These are phyloP conservation scores for Pichia nakasei DNA, from an alignment of 805 yeast species.

Conservation along the genomic window DNA sequence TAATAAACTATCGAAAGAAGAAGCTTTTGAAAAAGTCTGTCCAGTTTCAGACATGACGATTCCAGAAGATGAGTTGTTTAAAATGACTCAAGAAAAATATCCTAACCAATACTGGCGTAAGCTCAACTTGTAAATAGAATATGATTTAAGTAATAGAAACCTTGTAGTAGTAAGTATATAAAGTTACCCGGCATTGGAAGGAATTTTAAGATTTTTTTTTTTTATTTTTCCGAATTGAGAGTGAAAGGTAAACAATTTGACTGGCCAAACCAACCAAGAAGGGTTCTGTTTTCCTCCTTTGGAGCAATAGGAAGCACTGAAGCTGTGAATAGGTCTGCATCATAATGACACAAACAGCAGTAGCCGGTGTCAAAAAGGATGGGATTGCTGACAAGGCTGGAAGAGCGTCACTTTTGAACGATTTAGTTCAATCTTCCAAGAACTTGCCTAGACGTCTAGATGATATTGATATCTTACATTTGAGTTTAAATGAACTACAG, in stretches of 20 bases:
- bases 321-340: no score
- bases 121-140: neutral
- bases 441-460: slow-evolving; percentile 59
- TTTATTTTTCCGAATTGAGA: neutral
- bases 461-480: slow-evolving; percentile 71
- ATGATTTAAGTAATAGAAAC: neutral
- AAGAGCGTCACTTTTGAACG: slow-evolving; percentile 37
- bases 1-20: slow-evolving; percentile 7
- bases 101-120: slow-evolving; percentile 21
- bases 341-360: slow-evolving; percentile 1
- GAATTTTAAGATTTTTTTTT: neutral
- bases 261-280: no score
- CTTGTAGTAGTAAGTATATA: neutral
- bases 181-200: slow-evolving; percentile 1
- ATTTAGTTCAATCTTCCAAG: slow-evolving; percentile 66
- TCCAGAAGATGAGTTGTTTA: neutral
- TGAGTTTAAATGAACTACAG: slow-evolving; percentile 72
- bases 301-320: no score
- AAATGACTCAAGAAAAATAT: slow-evolving; percentile 14
- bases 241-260: neutral
- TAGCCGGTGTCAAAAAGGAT: neutral
- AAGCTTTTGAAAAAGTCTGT: slow-evolving; percentile 12
- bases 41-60: slow-evolving; percentile 7
- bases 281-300: no score
- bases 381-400: neutral